Evolutionary conservation across 768 basidiomycete species (phyloP), one percentile per base, ranked within the genome.

Genomic region (Lepiota subincarnata): DNA sequence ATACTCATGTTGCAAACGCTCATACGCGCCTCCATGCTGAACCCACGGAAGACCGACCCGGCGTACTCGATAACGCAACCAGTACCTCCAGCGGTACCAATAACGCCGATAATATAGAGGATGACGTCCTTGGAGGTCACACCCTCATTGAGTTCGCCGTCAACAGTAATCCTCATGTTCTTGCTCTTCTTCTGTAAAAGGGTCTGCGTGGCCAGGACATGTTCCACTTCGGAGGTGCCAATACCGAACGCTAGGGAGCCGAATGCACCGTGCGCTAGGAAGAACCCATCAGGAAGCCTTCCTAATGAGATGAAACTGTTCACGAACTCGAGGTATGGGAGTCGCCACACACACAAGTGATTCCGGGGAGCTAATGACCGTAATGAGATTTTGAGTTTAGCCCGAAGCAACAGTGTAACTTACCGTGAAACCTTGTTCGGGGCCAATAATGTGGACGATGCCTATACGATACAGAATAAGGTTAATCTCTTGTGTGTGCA

Each of bases 1-100:
- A 95, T 94, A 55, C 91, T 93, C 92, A 95, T 94, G 72, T 95
- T 95, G 73, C 92, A 93, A 57, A 85, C 84, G 62, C 86, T 89
- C 88, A 89, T 92, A 46, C 92, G 83, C 36, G 88, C 90, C 68
- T 95, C 92, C 89, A 94, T 92, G 63, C 85, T 86, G 64, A 92
- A 84, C 16, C 75, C 78, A 54, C 89, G 85, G 71, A 92, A 89
- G 50, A 91, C 87, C 6, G 86, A 88, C n/a, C 92, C 92, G 53
- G 89, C 83, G 64, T 89, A 95, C 70, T 95, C 92, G 65, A 95
- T 92, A 55, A 93, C 91, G 60, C 78, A 81, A n/a, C 91, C 92
- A 20, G 87, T 95, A 48, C 91, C 92, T 62, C 92, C 92, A 45
- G 92, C 92, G n/a, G 92, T 93, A 55, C 92, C 92, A 64, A 94